Percentiles rank a stretch among this genome's conserved stretches.
These are phyloP conservation scores for Gorgonomyces haynaldii DNA, from an alignment of 192 early-diverging fungal species.

Conservation along the genomic window DNA sequence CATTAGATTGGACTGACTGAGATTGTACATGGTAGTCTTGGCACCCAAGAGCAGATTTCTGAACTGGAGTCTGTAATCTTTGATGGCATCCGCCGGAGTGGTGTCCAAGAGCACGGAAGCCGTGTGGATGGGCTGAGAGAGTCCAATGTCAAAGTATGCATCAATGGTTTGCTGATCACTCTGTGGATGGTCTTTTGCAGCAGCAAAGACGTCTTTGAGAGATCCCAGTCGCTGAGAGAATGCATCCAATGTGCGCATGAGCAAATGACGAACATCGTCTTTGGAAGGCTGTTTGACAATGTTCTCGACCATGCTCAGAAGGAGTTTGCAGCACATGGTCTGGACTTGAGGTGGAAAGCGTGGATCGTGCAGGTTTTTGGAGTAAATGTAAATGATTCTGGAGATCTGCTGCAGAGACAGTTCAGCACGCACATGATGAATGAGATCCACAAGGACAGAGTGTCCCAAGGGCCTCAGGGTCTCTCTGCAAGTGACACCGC, in stretches of 20 bases:
- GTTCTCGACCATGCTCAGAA: slow-evolving; percentile 83
- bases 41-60: slow-evolving; percentile 82
- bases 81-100: slow-evolving; percentile 56
- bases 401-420: slow-evolving; percentile 70
- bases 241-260: slow-evolving; percentile 67
- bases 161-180: slow-evolving; percentile 19
- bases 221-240: slow-evolving; percentile 67
- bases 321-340: slow-evolving; percentile 91
- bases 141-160: slow-evolving; percentile 42
- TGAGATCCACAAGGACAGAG: slow-evolving; percentile 89
- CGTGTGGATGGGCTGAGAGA: slow-evolving; percentile 42
- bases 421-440: slow-evolving; percentile 86
- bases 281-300: slow-evolving; percentile 52
- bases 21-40: slow-evolving; percentile 64
- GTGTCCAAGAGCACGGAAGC: slow-evolving; percentile 30
- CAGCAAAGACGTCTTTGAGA: slow-evolving; percentile 52
- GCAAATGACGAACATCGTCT: slow-evolving; percentile 33
- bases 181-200: slow-evolving; percentile 10
- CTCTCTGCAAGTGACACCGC: slow-evolving; percentile 85
- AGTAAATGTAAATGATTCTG: slow-evolving; percentile 80
- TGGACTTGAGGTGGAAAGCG: slow-evolving; percentile 85
- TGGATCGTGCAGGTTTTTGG: slow-evolving; percentile 83
- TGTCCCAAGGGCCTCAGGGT: slow-evolving; percentile 86
- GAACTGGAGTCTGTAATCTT: slow-evolving; percentile 80
- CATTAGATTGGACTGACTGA: slow-evolving; percentile 33